Evolutionary conservation across 106 monocot species (phyloP), one percentile per base, ranked within the genome.

Genomic region (Ottelia alismoides): DNA sequence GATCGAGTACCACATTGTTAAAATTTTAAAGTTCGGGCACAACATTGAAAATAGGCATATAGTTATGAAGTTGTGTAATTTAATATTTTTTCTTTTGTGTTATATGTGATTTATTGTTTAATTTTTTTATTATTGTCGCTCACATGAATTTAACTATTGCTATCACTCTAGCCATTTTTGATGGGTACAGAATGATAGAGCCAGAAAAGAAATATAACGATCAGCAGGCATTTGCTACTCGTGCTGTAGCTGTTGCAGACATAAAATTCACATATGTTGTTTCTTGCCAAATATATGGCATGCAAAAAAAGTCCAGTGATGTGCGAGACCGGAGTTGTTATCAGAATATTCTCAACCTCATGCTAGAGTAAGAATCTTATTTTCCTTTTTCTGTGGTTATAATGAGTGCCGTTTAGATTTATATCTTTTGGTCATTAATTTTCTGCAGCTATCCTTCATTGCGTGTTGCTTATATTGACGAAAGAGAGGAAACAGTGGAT

Each of bases 201-300:
- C 61, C 70, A 43, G 73, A 65, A 20, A 46, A 70, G 51, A 32
- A 59, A 23, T 44, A 79, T 65, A 45, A 74, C 30, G 72, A 67
- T 7, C 65, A 72, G 46, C 57, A 25, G 62, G 20, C 30, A 28
- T 24, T 17, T 62, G 20, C 45, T 61, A 44, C 49, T 49, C 73
- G 26, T 49, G 51, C 74, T 24, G 28, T 35, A 56, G 88, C 93
- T 55, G 63, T 93, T 57, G 83, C 87, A 49, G 93, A 93, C 56
- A 80, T 88, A 53, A 93, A 93, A 68, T 92, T 83, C 64, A 92
- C 87, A 0, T 92, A 87, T 70, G 87, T 92, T 64, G 92, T 87
- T 61, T 88, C 93, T 26, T 93, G 93, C 58, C 93, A 93, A 47
- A 62, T 93, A 47, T 93, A 88, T 71, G 93, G 93, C 47, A 70